Percentiles rank a stretch among this genome's conserved stretches.
Evolutionary conservation across 176 grass and related monocot species (phyloP).

Genomic region (Cenchrus fungigraminus): DNA sequence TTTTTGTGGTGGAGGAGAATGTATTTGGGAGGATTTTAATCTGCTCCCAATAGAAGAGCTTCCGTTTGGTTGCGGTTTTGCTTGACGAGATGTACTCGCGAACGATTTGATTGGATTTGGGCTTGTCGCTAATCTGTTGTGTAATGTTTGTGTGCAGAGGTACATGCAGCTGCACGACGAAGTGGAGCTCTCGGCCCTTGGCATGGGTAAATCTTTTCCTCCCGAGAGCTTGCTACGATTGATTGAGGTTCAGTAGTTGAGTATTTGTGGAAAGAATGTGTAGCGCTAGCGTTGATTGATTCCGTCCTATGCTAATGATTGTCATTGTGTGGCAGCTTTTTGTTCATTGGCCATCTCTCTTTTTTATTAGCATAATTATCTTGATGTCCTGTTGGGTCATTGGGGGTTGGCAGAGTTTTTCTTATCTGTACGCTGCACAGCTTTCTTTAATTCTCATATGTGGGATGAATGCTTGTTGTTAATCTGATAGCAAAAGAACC

Average conservation of each 20-base stretch:
- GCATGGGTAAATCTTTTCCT: conserved; percentile 71
- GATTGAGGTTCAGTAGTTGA: neutral
- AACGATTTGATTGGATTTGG: conserved; percentile 28
- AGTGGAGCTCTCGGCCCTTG: conserved; percentile 82
- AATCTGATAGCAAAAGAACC: neutral
- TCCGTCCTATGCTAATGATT: neutral
- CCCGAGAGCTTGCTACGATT: neutral
- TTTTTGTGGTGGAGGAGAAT: neutral
- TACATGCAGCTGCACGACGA: conserved; percentile 80
- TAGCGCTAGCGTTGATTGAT: neutral
- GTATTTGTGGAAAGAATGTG: neutral
- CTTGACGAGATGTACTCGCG: neutral
- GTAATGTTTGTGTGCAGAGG: conserved; percentile 57
- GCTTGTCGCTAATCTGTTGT: conserved; percentile 12
- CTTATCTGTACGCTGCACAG: neutral
- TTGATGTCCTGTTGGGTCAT: neutral
- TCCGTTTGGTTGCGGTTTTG: neutral
- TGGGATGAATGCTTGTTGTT: neutral
- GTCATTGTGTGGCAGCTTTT: neutral
- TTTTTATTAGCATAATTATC: neutral
- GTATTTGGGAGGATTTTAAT: neutral
- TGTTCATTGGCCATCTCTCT: neutral
- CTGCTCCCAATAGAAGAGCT: neutral
- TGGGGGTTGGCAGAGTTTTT: neutral
- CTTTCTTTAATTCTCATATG: neutral